Conservation (phyloP, 805 yeast species). For the Ogataea nakhonphanomensis region DNA sequence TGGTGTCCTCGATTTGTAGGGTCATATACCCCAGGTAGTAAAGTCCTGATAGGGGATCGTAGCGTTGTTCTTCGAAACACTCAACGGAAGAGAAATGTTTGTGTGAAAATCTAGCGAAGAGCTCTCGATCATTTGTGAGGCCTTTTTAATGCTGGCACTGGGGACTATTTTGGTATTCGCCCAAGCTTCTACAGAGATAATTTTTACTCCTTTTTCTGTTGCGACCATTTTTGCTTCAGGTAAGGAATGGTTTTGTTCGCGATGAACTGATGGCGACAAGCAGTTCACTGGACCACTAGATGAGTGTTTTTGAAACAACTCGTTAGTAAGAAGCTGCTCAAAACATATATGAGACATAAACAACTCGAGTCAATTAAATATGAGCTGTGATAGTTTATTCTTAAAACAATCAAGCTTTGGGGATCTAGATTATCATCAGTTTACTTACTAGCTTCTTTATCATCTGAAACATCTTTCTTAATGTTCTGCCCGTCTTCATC, state of each 20-base stretch:
- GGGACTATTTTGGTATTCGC: no score
- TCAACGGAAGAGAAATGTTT: no score
- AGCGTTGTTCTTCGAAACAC: no score
- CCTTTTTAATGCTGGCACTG: not conserved
- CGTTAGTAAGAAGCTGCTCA: conserved; percentile 1
- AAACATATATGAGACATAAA: conserved; percentile 34
- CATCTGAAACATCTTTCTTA: not conserved
- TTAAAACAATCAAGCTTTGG: no score
- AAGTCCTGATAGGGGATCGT: conserved; percentile 17
- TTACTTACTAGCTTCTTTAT: no score
- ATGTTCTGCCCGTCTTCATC: conserved; percentile 32
- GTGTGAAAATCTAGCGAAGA: no score
- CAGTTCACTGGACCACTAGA: conserved; percentile 34
- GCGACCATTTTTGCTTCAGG: conserved; percentile 27
- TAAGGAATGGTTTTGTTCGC: conserved; percentile 22
- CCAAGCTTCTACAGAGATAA: no score
- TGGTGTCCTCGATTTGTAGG: conserved; percentile 17
- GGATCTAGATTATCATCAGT: no score
- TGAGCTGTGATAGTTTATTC: no score
- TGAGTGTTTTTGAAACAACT: conserved; percentile 39
- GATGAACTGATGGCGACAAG: conserved; percentile 28
- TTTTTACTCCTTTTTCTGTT: conserved; percentile 7
- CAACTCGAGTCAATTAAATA: not conserved
- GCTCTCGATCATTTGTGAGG: not conserved
- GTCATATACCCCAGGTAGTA: not conserved